These are phyloP conservation scores for Xylariaceae sp. DNA, from an alignment of 2,329 filamentous ascomycete genomes.

Conservation along the genomic window DNA sequence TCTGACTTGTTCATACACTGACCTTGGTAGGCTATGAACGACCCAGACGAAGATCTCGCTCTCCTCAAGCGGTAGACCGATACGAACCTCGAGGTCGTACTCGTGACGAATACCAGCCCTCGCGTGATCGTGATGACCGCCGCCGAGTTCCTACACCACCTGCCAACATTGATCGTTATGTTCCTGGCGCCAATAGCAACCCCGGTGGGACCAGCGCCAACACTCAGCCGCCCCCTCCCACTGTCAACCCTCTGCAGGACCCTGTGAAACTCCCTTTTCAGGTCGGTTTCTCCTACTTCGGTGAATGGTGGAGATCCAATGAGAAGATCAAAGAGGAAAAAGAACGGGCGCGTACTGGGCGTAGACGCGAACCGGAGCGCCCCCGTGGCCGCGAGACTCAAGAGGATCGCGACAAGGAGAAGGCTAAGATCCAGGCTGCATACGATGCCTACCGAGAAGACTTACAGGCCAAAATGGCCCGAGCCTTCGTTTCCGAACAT, in stretches of 20 bases:
- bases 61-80: conserved; percentile 66
- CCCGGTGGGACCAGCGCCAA: conserved; percentile 3
- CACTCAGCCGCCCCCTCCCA: conserved; percentile 43
- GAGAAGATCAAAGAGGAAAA: conserved; percentile 80
- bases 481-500: conserved; percentile 84
- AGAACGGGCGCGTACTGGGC: conserved; percentile 66
- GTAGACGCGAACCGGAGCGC: conserved; percentile 61
- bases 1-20: conserved; percentile 9
- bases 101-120: conserved; percentile 62
- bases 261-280: conserved; percentile 72
- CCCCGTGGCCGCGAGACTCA: conserved; percentile 61
- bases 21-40: conserved; percentile 50
- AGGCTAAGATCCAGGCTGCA: conserved; percentile 69
- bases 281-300: conserved; percentile 80
- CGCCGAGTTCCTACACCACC: conserved; percentile 60
- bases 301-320: conserved; percentile 82
- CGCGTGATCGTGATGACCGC: conserved; percentile 52
- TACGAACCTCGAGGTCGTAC: conserved; percentile 67
- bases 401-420: conserved; percentile 75
- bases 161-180: conserved; percentile 78
- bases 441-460: conserved; percentile 67
- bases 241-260: conserved; percentile 65
- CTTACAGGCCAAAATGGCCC: conserved; percentile 73
- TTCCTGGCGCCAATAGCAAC: conserved; percentile 64
- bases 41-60: conserved; percentile 63